These are phyloP conservation scores for Apiotrichum sp. DNA, from an alignment of 1,284 basidiomycete species.

Conservation along the genomic window DNA sequence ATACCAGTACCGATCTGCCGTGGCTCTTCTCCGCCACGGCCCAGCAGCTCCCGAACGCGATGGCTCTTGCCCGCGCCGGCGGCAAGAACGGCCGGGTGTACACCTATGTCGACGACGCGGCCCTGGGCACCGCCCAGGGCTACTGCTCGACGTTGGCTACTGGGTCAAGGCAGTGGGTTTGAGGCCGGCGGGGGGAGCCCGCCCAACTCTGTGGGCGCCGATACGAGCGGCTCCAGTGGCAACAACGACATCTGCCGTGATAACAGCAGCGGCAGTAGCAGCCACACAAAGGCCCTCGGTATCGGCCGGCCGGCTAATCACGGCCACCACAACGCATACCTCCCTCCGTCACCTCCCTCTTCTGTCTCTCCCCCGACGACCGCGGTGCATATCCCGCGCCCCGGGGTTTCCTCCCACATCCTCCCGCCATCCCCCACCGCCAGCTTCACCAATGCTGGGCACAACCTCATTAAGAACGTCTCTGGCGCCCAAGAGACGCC, in stretches of 20 bases:
- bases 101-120: conserved; percentile 35
- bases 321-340: background rate
- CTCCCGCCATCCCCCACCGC: background rate
- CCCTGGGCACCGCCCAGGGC: conserved; percentile 16
- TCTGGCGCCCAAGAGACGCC: no score
- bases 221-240: background rate
- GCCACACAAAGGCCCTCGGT: background rate
- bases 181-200: conserved; percentile 48
- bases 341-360: conserved; percentile 6
- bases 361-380: background rate
- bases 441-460: background rate
- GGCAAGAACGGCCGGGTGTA: conserved; percentile 27
- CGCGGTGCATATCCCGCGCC: conserved; percentile 3
- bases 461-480: no score
- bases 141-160: conserved; percentile 34
- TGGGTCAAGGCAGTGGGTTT: conserved; percentile 47
- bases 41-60: conserved; percentile 21
- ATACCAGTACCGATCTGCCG: background rate
- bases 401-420: conserved; percentile 1
- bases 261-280: background rate
- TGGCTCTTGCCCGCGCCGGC: conserved; percentile 43
- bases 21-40: conserved; percentile 24
- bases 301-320: no score
- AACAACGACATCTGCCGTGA: background rate
- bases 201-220: conserved; percentile 10